phyloP scores from a whole-genome alignment of 2,329 filamentous ascomycete genomes.

The Penicillium sp. region DNA sequence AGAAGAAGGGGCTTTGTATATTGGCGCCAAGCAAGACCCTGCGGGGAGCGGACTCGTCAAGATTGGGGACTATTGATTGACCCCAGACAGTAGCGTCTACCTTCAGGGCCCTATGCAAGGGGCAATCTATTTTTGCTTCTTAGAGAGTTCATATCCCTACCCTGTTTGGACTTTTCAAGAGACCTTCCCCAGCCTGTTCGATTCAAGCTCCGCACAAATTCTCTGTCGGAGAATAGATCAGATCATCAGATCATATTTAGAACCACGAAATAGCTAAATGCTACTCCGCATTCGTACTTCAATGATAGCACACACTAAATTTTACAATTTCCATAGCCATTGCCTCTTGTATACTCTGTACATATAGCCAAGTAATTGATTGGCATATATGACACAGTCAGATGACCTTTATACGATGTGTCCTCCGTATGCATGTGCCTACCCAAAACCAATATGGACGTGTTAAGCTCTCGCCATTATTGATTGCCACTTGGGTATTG shows the following conservation, averaged over 20 bases:
- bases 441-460: too few relatives aligned
- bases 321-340: background rate
- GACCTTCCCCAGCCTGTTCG: background rate
- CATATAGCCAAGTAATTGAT: too few relatives aligned
- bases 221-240: background rate
- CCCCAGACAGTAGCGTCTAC: slow-evolving; percentile 1
- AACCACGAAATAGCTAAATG: background rate
- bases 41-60: slow-evolving; percentile 17
- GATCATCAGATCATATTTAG: background rate
- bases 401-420: too few relatives aligned
- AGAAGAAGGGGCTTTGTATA: background rate
- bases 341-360: background rate
- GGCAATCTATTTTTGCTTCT: background rate
- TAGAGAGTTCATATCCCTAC: background rate
- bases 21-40: background rate
- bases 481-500: too few relatives aligned
- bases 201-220: background rate
- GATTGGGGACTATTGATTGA: slow-evolving; percentile 15
- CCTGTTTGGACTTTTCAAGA: background rate
- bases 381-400: too few relatives aligned
- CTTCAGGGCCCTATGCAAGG: slow-evolving; percentile 1
- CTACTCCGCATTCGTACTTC: background rate
- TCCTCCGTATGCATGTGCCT: too few relatives aligned
- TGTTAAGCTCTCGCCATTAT: too few relatives aligned
- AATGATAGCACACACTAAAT: too few relatives aligned